Conservation (phyloP, 805 yeast genomes). For the Torulaspora delbrueckii region DNA sequence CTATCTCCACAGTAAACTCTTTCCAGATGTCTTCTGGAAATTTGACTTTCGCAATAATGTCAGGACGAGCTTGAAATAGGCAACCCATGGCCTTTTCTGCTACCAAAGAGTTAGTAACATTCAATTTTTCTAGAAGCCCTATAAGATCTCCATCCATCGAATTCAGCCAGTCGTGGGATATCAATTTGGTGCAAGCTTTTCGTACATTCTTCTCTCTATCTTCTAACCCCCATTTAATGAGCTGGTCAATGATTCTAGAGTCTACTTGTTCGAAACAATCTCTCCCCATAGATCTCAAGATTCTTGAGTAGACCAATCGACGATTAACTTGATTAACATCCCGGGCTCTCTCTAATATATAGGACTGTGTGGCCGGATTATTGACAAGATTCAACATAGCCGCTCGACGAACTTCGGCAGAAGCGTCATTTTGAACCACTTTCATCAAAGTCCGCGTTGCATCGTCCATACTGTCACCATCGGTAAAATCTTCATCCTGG, state of each 20-base stretch:
- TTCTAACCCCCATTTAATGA: conserved; percentile 78
- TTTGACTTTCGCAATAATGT: conserved; percentile 52
- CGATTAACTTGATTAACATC: conserved; percentile 72
- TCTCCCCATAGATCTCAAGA: conserved; percentile 63
- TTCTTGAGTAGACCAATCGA: conserved; percentile 62
- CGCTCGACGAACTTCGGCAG: conserved; percentile 85
- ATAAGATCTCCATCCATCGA: conserved; percentile 63
- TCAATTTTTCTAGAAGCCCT: conserved; percentile 64
- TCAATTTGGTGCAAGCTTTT: conserved; percentile 64
- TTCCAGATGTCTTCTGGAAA: conserved; percentile 68
- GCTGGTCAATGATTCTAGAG: conserved; percentile 51
- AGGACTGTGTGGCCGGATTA: conserved; percentile 47
- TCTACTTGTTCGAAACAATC: conserved; percentile 39
- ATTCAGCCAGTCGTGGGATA: conserved; percentile 68
- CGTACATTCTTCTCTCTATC: conserved; percentile 78
- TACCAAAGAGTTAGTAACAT: conserved; percentile 60
- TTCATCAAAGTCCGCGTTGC: conserved; percentile 45
- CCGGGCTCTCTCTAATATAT: conserved; percentile 72
- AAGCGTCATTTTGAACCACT: conserved; percentile 71
- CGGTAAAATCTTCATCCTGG: conserved; percentile 51
- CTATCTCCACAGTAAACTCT: conserved; percentile 64
- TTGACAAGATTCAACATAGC: conserved; percentile 68
- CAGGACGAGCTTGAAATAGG: conserved; percentile 58
- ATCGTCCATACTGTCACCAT: conserved; percentile 38
- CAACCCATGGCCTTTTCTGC: conserved; percentile 64